Conservation (phyloP, 345 rosid species). For the Linum lewisii region DNA sequence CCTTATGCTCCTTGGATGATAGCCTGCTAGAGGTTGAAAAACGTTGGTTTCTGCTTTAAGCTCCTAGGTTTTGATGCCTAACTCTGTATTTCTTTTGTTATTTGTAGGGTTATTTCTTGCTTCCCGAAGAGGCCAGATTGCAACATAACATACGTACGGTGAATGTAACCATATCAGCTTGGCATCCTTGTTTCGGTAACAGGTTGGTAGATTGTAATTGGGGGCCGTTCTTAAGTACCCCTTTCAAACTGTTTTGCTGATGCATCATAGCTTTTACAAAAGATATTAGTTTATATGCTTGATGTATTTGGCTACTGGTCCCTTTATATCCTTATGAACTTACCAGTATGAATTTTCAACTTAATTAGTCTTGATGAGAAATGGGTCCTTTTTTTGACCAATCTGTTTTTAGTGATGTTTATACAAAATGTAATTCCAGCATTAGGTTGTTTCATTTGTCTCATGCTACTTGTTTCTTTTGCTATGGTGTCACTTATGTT, state of each 20-base stretch:
- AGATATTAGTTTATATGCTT: background rate
- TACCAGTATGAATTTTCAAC: no score
- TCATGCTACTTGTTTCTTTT: background rate
- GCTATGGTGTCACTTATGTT: background rate
- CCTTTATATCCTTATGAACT: background rate
- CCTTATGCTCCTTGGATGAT: slow-evolving; percentile 1
- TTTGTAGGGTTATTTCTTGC: slow-evolving; percentile 78
- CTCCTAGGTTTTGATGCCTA: slow-evolving; percentile 4
- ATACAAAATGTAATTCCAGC: background rate
- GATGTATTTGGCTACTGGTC: background rate
- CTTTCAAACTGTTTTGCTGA: background rate
- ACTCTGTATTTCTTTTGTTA: slow-evolving; percentile 1
- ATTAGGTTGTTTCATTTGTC: background rate
- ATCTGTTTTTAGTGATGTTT: background rate
- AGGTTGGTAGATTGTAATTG: slow-evolving; percentile 31
- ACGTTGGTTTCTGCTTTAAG: background rate
- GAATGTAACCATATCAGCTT: slow-evolving; percentile 83
- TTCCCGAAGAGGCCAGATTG: slow-evolving; percentile 79
- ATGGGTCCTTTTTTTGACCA: background rate
- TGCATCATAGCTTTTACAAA: background rate
- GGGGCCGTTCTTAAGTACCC: background rate
- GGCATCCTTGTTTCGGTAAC: slow-evolving; percentile 96
- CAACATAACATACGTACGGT: slow-evolving; percentile 73
- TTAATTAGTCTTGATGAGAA: background rate
- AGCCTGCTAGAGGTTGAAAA: background rate